Base-by-base conservation (phyloP, 2,329 filamentous ascomycete species). In the Hymenoscyphus occultus region DNA sequence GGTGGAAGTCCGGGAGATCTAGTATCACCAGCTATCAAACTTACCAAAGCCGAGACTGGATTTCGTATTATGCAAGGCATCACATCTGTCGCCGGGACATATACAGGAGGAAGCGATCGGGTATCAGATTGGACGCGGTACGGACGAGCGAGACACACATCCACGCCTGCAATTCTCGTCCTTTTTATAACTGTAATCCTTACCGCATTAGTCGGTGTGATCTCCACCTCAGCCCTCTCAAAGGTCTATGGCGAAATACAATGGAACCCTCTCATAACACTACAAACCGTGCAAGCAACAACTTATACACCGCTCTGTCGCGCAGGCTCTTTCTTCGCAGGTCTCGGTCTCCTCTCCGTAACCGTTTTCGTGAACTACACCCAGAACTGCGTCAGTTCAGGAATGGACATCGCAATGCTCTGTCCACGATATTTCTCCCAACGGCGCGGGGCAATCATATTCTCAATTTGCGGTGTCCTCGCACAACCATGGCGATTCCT, bases 361-460 rank as follows among this genome's bases (percentile, higher is more conserved):
- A 56, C 48, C 1, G 48, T 61, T 12, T 61, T 64, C 39, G 45
- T 67, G 16, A 66, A 66, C 31, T 56, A 56, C 9, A 59, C 62
- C n/a, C 59, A 61, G 40, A 66, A 66, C 45, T 54, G 39, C 19
- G 59, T 66, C n/a, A 51, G 61, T 14, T 61, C 56, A 9, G 65
- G 65, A n/a, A 67, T 67, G 63, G 65, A 67, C 51, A 22, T 67
- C 16, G 56, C 63, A 16, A 56, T 56, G 48, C 45, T 65, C 16
- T 16, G 63, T 9, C 63, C 63, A 5, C 31, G 40, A 19, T 65
- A 65, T 42, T 56, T 67, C 16, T 60, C 48, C n/a, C 39, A 62
- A 32, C 35, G 56, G 7, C 63, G 63, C 4, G 65, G 63, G 0
- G 78, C 79, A 3, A 81, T 51, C 28, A 39, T 65, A 28, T 65